These are phyloP conservation scores for Allium cepa DNA, from an alignment of 106 monocot genomes.

Conservation along the genomic window DNA sequence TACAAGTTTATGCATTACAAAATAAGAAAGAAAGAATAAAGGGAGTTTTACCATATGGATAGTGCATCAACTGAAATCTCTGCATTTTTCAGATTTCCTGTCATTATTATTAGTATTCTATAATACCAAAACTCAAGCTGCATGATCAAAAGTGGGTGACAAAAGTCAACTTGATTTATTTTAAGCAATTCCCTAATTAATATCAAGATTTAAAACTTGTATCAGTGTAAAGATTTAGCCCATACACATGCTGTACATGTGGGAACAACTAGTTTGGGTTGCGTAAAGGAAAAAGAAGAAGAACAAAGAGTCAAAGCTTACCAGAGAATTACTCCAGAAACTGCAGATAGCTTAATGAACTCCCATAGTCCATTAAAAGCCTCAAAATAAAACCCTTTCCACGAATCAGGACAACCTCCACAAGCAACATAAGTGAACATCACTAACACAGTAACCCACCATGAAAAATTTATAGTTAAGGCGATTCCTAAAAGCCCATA, in stretches of 20 bases:
- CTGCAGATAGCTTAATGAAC: conserved; percentile 19
- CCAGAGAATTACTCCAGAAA: conserved; percentile 34
- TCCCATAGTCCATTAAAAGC: conserved; percentile 29
- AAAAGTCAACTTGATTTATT: too few species aligned
- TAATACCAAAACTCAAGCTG: conserved; percentile 42
- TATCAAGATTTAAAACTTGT: too few species aligned
- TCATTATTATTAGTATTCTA: conserved; percentile 28
- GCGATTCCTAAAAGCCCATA: conserved; percentile 18
- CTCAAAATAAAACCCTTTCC: conserved; percentile 21
- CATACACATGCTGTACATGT: too few species aligned
- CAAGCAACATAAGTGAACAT: conserved; percentile 20
- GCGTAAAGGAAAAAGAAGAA: too few species aligned
- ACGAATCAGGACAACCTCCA: conserved; percentile 15
- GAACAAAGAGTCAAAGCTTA: not conserved
- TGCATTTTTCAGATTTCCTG: conserved; percentile 40
- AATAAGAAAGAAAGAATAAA: too few species aligned
- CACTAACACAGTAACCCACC: conserved; percentile 14
- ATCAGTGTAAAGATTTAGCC: too few species aligned
- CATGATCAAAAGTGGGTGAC: not conserved
- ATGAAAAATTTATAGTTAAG: conserved; percentile 14
- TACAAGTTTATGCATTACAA: too few species aligned
- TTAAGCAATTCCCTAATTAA: too few species aligned
- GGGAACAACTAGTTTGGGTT: too few species aligned
- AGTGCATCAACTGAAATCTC: conserved; percentile 34
- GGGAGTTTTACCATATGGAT: conserved; percentile 32